Evolutionary conservation across 129 eudicot genomes (phyloP).

Genomic region (Centaurea solstitialis): DNA sequence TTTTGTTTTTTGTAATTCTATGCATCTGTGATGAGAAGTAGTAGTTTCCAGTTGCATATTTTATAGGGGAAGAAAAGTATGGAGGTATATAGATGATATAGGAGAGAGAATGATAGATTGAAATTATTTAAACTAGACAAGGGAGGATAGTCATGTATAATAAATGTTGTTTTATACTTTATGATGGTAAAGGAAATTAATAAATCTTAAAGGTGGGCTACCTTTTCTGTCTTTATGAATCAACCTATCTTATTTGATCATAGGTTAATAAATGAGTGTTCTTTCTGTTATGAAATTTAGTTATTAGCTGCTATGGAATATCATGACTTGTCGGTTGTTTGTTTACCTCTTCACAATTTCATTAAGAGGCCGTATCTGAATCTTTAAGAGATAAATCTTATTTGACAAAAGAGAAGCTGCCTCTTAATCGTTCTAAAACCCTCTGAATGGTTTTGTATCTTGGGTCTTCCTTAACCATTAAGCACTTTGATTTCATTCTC

Average conservation of each 20-base stretch:
- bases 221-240: neutral
- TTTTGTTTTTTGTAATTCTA: constrained; percentile 31
- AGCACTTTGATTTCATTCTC: too few relatives aligned
- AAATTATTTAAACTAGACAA: constrained; percentile 29
- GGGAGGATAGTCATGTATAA: constrained; percentile 28
- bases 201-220: constrained; percentile 7
- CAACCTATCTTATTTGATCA: neutral
- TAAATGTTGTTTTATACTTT: constrained; percentile 21
- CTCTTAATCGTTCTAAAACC: too few relatives aligned
- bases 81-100: constrained; percentile 41
- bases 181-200: constrained; percentile 19
- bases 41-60: constrained; percentile 17
- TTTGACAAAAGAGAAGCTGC: too few relatives aligned
- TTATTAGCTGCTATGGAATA: neutral
- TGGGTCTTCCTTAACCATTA: too few relatives aligned
- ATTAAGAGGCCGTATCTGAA: too few relatives aligned
- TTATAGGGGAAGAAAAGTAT: constrained; percentile 21
- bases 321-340: too few relatives aligned
- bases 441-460: too few relatives aligned
- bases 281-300: neutral
- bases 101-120: constrained; percentile 27
- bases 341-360: too few relatives aligned
- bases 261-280: neutral
- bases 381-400: too few relatives aligned
- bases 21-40: constrained; percentile 12